Conservation (phyloP, 2,329 filamentous ascomycete genomes). For the Pestalotiopsis sp. region DNA sequence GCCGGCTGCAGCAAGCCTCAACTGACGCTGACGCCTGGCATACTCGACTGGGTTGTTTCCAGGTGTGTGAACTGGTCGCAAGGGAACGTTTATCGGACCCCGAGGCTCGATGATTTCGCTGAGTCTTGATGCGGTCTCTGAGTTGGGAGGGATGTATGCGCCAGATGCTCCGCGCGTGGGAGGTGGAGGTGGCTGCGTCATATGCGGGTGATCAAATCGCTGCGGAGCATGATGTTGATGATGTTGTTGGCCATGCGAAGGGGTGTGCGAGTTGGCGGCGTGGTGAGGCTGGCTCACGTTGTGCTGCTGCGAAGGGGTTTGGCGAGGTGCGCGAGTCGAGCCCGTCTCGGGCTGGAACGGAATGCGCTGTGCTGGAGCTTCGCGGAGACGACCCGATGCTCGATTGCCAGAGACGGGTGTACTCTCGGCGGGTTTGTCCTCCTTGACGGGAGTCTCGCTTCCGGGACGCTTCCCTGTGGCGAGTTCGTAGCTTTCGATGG, state of each 20-base stretch:
- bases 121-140: conserved; percentile 60
- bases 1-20: conserved; percentile 30
- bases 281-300: conserved; percentile 25
- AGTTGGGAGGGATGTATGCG: conserved; percentile 54
- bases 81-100: conserved; percentile 61
- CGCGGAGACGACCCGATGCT: conserved; percentile 69
- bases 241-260: conserved; percentile 23
- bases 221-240: conserved; percentile 27
- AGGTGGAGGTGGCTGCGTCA: conserved; percentile 33
- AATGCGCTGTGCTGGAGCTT: conserved; percentile 82
- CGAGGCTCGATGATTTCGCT: conserved; percentile 73
- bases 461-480: conserved; percentile 57
- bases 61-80: conserved; percentile 76
- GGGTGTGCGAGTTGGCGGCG: conserved; percentile 18
- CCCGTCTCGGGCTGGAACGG: conserved; percentile 83
- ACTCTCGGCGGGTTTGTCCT: conserved; percentile 58
- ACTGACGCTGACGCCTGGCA: conserved; percentile 54
- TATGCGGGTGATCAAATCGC: conserved; percentile 31
- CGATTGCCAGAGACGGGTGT: conserved; percentile 54
- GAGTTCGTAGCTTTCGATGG: conserved; percentile 72
- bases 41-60: conserved; percentile 74
- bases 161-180: conserved; percentile 38
- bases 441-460: conserved; percentile 61
- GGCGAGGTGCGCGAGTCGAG: conserved; percentile 64
- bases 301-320: conserved; percentile 53